These are phyloP conservation scores for Arthrobotrys iridis DNA, from an alignment of 2,329 filamentous ascomycete species.

Conservation along the genomic window DNA sequence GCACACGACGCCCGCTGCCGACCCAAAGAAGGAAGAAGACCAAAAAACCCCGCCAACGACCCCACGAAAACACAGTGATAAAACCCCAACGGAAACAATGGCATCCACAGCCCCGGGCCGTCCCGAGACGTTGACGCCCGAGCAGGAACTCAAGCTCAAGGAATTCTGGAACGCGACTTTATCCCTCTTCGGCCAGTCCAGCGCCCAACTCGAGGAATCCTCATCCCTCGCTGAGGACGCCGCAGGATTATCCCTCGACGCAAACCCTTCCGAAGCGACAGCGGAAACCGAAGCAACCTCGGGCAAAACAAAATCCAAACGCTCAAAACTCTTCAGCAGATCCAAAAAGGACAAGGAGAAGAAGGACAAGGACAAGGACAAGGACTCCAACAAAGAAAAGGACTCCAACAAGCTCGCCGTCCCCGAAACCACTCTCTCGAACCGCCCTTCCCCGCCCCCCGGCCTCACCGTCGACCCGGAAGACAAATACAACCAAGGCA, in stretches of 20 bases:
- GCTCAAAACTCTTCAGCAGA: conserved; percentile 77
- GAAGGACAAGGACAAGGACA: conserved; percentile 67
- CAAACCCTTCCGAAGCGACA: conserved; percentile 38
- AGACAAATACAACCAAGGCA: conserved; percentile 92
- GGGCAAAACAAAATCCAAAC: conserved; percentile 72
- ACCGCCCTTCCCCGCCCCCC: conserved; percentile 59
- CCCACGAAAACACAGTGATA: conserved; percentile 8
- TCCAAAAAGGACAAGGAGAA: conserved; percentile 61
- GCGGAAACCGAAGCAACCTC: conserved; percentile 6
- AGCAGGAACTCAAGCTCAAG: conserved; percentile 87
- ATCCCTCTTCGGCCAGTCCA: conserved; percentile 75
- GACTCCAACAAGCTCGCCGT: conserved; percentile 54
- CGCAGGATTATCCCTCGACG: conserved; percentile 55
- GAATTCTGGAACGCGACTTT: conserved; percentile 84
- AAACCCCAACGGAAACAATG: conserved; percentile 60
- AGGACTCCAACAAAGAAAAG: conserved; percentile 25
- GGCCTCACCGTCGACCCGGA: conserved; percentile 68
- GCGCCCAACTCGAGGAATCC: conserved; percentile 48
- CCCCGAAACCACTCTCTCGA: conserved; percentile 20
- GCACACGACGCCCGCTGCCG: no score
- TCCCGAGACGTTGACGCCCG: conserved; percentile 84
- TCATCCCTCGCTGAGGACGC: conserved; percentile 57
- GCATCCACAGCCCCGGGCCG: conserved; percentile 71
- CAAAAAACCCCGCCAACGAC: conserved; percentile 14
- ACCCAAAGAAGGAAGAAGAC: background rate